Evolutionary conservation across 495 filamentous ascomycete genomes (phyloP), one percentile per base, ranked within the genome.

Genomic region (Tuber magnatum): DNA sequence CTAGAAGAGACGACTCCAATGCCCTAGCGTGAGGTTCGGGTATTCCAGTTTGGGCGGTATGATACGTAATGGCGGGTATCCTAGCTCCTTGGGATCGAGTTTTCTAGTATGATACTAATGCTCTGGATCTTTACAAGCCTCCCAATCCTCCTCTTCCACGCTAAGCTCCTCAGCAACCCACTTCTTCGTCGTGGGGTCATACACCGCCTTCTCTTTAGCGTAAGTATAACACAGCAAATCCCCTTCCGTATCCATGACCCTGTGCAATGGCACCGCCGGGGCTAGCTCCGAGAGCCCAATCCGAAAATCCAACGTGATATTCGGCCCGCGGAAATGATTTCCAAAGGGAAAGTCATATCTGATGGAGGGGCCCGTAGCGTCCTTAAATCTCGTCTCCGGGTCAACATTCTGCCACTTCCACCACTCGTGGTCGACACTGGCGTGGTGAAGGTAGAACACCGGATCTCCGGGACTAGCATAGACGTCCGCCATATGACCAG

Each of bases 381-480:
- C 40, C 20, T 68, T 72, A 48, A 76, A 22, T 20, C 76, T 41
- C 1, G 18, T 0, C 18, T 44, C 3, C 10, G 38, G 70, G n/a
- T 76, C 48, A 3, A 24, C 44, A 39, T n/a, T 71, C 69, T 81
- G 75, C 80, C 77, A 80, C 44, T 78, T 88, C 85, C 86, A 87
- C 85, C 86, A 91, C 4, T 86, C 74, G 40, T 85, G 86, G 78
- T 91, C 89, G 70, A 91, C 84, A 84, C 86, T 85, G 14, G 84
- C 84, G 77, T 91, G 89, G 80, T 90, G 88, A 42, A 87, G 84
- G 82, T 84, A 90, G 81, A 91, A 90, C 14, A 84, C 83, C n/a
- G 88, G 88, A 74, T 91, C 89, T 38, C 87, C 85, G 28, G 87
- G 85, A 51, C 83, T 86, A 28, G 84, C 83, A 76, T 83, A 88